Base-by-base conservation (phyloP, 257 asterid species). In the Echium plantagineum region DNA sequence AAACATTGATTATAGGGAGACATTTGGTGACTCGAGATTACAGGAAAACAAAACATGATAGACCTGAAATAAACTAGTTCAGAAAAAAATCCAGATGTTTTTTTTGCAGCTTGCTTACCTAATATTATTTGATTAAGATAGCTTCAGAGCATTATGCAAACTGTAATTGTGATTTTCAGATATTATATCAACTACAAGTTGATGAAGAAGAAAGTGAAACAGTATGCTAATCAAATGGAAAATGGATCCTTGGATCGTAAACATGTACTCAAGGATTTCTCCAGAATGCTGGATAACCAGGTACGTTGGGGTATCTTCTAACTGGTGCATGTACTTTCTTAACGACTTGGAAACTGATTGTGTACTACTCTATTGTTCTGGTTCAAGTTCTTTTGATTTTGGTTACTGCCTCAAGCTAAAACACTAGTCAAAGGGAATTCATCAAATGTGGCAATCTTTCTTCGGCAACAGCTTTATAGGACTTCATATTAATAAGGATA, bases 121-220 rank as follows among this genome's bases (percentile, higher is more conserved):
- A 42, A 42, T 42, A 42, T 12, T 42, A 42, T 53, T 13, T 16
- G 12, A 52, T 49, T 13, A 9, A 7, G 4, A 18, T 15, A 3
- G 15, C 57, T 3, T 3, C 52, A 21, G n/a, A 15, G 35, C 52
- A 31, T 59, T 48, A 65, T 58, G 63, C 52, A 42, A 16, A 15
- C 49, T 63, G 46, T 35, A 59, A 72, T 68, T 58, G 59, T 48
- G 52, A 51, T 56, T 52, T 64, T 58, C 83, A 91, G 98, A 75
- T 88, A 89, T 79, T 91, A 91, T 67, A 86, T 91, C 89, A 91
- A 89, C 80, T 90, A 90, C 95, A 90, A 90, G 77, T 55, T 87
- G 61, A 87, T 90, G 96, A 90, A 90, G 94, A 90, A 83, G 72
- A 90, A 67, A 55, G 95, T 90, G 56, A 90, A 78, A 74, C 95